Base-by-base conservation (phyloP, 495 filamentous ascomycete genomes). In the Lasiosphaeria hispida region DNA sequence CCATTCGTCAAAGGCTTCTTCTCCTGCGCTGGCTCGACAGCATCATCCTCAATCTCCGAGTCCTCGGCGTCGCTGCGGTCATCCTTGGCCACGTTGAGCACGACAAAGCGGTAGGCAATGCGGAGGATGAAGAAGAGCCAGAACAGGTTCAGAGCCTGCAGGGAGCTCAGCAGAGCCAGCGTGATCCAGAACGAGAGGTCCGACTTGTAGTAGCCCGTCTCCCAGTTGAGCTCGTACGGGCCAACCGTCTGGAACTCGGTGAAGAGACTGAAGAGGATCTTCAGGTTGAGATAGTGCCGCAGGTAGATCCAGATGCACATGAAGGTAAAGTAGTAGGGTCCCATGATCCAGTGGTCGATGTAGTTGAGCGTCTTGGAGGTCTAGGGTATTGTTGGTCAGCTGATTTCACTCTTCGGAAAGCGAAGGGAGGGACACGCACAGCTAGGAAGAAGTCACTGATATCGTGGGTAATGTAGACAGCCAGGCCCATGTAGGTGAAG, bases 391-490 rank as follows among this genome's bases (percentile, higher is more conserved):
- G 42, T 33, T n/a, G 18, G 35, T 37, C 44, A 42, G 60, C 34
- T 15, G 43, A 23, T 30, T 10, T 18, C 19, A 7, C 36, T 34
- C 41, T 43, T 30, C 18, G 1, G 7, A 51, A 30, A 58, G 23
- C 43, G 38, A 50, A 43, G 38, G 36, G 14, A 15, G 54, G 34
- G 54, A 43, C 9, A 80, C 89, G 72, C 85, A 94, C 91, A 17
- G 95, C 95, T 13, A 98, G 80, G 84, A 98, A 98, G 73, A 97
- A 96, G 68, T 98, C 94, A 52, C 85, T 89, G 60, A 97, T 89
- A 63, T 98, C 94, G 66, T 96, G 91, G 17, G 94, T 97, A 59
- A 97, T 92, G 70, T 96, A 98, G 7, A 98, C 93, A 33, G 91
- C 92, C 39, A 98, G 68, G n/a, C 94, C 94, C 77, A 98, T 95